Percentiles rank a stretch among this genome's conserved stretches.
These are phyloP conservation scores for Phytomonas serpens DNA, from an alignment of 208 protist species.

Conservation along the genomic window DNA sequence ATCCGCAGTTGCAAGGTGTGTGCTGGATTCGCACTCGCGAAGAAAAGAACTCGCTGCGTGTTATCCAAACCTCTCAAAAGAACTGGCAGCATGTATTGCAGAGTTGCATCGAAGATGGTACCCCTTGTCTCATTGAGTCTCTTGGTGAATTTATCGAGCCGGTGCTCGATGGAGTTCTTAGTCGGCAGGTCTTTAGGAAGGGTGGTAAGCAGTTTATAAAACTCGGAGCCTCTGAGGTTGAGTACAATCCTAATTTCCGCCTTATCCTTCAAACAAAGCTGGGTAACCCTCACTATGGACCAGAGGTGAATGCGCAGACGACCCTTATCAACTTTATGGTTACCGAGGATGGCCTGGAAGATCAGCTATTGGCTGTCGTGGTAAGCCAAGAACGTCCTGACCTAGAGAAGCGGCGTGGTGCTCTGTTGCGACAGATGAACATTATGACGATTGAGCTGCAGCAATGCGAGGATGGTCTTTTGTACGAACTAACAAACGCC, in stretches of 20 bases:
- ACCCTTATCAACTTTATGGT: conserved; percentile 99
- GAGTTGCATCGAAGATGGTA: conserved; percentile 90
- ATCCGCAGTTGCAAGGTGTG: conserved; percentile 98
- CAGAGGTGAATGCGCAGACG: conserved; percentile 98
- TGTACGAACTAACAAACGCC: conserved; percentile 93
- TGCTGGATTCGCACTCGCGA: conserved; percentile 96
- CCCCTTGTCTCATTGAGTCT: conserved; percentile 94
- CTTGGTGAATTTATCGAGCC: conserved; percentile 96
- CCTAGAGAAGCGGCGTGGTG: conserved; percentile 93
- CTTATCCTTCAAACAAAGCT: conserved; percentile 98
- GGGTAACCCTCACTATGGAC: conserved; percentile 97
- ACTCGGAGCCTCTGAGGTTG: conserved; percentile 94
- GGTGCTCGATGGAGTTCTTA: conserved; percentile 95
- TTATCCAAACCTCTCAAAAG: conserved; percentile 89
- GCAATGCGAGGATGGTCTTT: conserved; percentile 95
- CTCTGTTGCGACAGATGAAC: conserved; percentile 96
- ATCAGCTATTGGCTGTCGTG: conserved; percentile 97
- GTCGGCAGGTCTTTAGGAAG: conserved; percentile 92
- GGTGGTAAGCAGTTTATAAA: conserved; percentile 90
- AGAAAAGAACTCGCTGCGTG: conserved; percentile 91
- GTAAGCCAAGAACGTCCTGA: conserved; percentile 97
- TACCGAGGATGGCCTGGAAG: conserved; percentile 96
- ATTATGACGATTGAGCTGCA: conserved; percentile 98
- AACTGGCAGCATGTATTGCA: conserved; percentile 88
- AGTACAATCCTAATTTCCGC: conserved; percentile 94